These are phyloP conservation scores for Osmanthus fragrans DNA, from an alignment of 257 asterid genomes.

Conservation along the genomic window DNA sequence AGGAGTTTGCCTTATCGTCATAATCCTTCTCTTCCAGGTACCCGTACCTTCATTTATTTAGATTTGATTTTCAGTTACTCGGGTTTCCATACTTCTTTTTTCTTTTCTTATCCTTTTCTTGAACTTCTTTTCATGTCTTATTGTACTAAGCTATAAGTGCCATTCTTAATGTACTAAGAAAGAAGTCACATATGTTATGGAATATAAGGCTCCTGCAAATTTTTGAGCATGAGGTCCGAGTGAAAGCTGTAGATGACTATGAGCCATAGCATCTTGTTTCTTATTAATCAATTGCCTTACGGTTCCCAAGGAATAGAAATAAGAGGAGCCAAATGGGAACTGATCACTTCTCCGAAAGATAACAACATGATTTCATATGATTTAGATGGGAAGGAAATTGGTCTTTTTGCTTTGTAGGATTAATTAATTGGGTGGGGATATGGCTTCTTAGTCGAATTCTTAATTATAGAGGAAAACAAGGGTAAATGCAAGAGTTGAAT, in stretches of 20 bases:
- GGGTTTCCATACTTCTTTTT: slow-evolving; percentile 2
- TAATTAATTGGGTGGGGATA: background rate
- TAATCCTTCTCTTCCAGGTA: slow-evolving; percentile 89
- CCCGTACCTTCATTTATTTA: background rate
- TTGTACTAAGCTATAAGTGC: background rate
- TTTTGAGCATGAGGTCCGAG: background rate
- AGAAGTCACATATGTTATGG: background rate
- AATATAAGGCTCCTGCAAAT: background rate
- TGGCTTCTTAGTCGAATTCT: background rate
- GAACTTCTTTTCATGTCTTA: background rate
- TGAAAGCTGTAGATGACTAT: background rate
- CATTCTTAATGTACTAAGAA: background rate
- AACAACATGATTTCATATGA: background rate
- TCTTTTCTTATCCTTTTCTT: background rate
- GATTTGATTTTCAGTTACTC: slow-evolving; percentile 1
- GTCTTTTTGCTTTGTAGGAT: background rate
- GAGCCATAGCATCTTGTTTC: background rate
- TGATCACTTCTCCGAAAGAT: background rate
- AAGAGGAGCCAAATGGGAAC: background rate
- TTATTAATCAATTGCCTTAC: background rate
- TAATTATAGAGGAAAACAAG: background rate
- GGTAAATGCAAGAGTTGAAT: background rate
- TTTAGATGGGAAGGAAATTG: background rate
- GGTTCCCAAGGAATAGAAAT: background rate
- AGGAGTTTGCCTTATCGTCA: slow-evolving; percentile 75